Conservation (phyloP, 345 rosid species). For the Brassica rapa region DNA sequence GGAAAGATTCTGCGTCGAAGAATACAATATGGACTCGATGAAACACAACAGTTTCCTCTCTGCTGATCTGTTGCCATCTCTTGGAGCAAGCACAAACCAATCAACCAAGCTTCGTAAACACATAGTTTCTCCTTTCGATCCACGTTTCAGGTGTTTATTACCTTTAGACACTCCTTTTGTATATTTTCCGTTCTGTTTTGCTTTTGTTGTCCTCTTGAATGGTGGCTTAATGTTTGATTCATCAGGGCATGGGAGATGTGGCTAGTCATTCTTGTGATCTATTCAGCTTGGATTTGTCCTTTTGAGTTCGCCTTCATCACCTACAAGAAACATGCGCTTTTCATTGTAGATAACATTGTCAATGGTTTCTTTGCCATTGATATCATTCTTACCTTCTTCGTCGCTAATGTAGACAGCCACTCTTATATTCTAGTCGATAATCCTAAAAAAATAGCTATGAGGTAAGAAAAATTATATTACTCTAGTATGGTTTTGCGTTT, state of each 20-base stretch:
- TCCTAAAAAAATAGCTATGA: conserved; percentile 76
- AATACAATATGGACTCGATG: conserved; percentile 47
- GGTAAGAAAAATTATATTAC: conserved; percentile 37
- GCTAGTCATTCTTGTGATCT: conserved; percentile 79
- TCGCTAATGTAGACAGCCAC: conserved; percentile 75
- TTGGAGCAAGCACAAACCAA: conserved; percentile 88
- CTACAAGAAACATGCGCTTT: conserved; percentile 68
- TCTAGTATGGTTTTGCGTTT: background rate
- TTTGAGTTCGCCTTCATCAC: conserved; percentile 85
- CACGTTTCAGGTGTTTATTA: conserved; percentile 67
- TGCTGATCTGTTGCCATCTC: conserved; percentile 84
- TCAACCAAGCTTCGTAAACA: conserved; percentile 68
- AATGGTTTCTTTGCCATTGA: conserved; percentile 91
- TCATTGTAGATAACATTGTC: conserved; percentile 74
- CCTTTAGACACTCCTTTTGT: conserved; percentile 6
- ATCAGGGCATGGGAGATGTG: conserved; percentile 98
- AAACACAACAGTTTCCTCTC: conserved; percentile 66
- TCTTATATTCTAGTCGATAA: conserved; percentile 56
- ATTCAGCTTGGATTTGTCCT: conserved; percentile 97
- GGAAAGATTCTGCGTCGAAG: conserved; percentile 76
- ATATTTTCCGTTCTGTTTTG: background rate
- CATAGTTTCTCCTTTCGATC: conserved; percentile 79
- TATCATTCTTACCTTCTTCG: conserved; percentile 86
- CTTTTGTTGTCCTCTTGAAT: background rate
- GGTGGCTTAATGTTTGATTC: conserved; percentile 42